Evolutionary conservation across 1,284 basidiomycete genomes (phyloP).

Genomic region (Cerrena zonata): DNA sequence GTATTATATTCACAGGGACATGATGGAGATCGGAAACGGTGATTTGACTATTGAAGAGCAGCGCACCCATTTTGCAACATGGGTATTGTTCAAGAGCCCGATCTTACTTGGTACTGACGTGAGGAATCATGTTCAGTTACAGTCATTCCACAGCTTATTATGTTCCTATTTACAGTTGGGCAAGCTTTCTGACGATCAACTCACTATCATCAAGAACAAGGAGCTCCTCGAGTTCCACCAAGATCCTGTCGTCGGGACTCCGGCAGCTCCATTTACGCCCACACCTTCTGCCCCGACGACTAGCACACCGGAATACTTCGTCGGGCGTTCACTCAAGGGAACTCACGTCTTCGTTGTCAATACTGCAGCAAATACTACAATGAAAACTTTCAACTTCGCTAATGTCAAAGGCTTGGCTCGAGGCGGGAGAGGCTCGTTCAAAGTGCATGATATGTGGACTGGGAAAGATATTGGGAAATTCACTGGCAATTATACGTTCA

Average conservation of each 20-base stretch:
- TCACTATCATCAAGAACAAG: conserved; percentile 45
- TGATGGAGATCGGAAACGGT: conserved; percentile 58
- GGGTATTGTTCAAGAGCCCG: conserved; percentile 52
- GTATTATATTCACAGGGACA: conserved; percentile 29
- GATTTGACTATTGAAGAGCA: conserved; percentile 44
- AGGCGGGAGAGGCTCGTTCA: conserved; percentile 31
- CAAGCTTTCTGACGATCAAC: conserved; percentile 33
- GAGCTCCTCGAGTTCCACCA: conserved; percentile 53
- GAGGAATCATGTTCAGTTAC: too few species aligned
- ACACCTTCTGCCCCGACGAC: conserved; percentile 33
- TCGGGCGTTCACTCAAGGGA: conserved; percentile 43
- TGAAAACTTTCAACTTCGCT: conserved; percentile 41
- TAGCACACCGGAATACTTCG: conserved; percentile 46
- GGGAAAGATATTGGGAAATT: conserved; percentile 41
- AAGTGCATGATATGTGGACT: conserved; percentile 53
- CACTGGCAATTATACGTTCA: conserved; percentile 33
- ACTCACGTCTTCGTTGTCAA: conserved; percentile 53
- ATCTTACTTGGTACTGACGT: conserved; percentile 53
- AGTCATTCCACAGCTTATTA: background rate
- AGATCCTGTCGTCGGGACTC: conserved; percentile 39
- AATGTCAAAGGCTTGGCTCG: conserved; percentile 38
- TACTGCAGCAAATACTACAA: conserved; percentile 32
- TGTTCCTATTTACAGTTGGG: conserved; percentile 33
- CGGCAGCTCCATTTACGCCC: conserved; percentile 44
- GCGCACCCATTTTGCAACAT: conserved; percentile 52